A percentile compares a stretch with the other conserved stretches of the same genome.
Conservation (phyloP, 257 asterid species). For the Capsicum rhomboideum region DNA sequence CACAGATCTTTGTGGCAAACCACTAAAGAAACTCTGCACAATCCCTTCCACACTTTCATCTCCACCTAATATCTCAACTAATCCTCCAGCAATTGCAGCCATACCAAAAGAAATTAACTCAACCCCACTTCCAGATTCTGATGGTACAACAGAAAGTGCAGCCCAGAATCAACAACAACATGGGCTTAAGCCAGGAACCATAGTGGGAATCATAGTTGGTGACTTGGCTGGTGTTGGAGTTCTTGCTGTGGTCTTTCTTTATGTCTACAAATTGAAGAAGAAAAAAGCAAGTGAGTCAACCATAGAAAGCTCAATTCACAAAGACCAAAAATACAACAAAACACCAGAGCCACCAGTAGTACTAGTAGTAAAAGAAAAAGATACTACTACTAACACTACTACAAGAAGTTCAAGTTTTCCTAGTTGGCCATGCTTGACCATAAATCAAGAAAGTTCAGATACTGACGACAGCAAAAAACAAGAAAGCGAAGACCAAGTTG, state of each 20-base stretch:
- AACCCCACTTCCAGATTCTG: conserved; percentile 22
- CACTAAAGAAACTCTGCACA: conserved; percentile 52
- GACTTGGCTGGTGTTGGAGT: conserved; percentile 67
- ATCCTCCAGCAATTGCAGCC: conserved; percentile 81
- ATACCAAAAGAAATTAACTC: conserved; percentile 55
- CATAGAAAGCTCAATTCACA: conserved; percentile 14
- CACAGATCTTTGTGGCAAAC: conserved; percentile 64
- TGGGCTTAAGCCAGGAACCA: conserved; percentile 47
- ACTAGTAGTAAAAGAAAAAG: conserved; percentile 15
- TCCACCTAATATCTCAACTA: conserved; percentile 44
- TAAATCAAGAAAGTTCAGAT: conserved; percentile 32
- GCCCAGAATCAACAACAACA: conserved; percentile 24
- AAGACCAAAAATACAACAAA: conserved; percentile 22
- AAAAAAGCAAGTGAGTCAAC: conserved; percentile 2
- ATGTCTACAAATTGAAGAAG: conserved; percentile 37
- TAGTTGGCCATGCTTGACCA: conserved; percentile 50
- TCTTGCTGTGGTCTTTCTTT: conserved; percentile 47
- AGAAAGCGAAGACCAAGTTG: conserved; percentile 2
- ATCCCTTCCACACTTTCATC: conserved; percentile 58
- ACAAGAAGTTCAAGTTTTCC: conserved; percentile 11
- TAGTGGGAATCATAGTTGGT: conserved; percentile 58
- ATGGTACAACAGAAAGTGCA: conserved; percentile 15
- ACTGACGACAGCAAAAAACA: conserved; percentile 26
- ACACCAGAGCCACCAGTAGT: conserved; percentile 21
- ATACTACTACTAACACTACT: not conserved